phyloP scores from a whole-genome alignment of 2,329 filamentous ascomycete species.

The Diaporthe ilicicola region DNA sequence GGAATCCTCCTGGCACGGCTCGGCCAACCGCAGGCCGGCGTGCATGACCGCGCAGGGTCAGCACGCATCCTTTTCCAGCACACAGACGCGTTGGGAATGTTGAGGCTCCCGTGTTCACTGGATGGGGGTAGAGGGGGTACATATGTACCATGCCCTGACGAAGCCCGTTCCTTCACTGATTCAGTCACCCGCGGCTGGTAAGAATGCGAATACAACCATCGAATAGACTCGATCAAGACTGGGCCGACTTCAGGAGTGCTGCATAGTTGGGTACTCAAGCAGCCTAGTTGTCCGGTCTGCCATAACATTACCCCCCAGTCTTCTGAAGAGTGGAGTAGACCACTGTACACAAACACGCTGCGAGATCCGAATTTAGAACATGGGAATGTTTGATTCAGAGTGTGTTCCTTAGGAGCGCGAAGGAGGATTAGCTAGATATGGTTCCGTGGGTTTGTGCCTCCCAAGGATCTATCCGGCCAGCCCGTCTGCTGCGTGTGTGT shows the following conservation, averaged over 20 bases:
- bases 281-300: too few species aligned
- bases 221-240: too few species aligned
- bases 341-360: neutral
- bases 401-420: neutral
- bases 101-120: neutral
- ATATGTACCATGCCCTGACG: too few species aligned
- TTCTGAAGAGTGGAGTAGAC: too few species aligned
- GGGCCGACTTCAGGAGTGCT: too few species aligned
- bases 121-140: too few species aligned
- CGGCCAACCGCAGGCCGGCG: neutral
- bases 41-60: conserved; percentile 12
- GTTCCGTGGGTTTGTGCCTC: neutral
- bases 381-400: neutral
- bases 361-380: neutral
- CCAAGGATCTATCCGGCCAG: neutral
- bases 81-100: neutral
- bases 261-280: too few species aligned
- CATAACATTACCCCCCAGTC: too few species aligned
- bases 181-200: too few species aligned
- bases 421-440: neutral
- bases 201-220: too few species aligned
- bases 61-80: neutral
- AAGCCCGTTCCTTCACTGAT: neutral
- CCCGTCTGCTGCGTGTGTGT: neutral
- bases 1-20: neutral